Evolutionary conservation across 768 basidiomycete species (phyloP).

Genomic region (Neoboletus brunneissimus): DNA sequence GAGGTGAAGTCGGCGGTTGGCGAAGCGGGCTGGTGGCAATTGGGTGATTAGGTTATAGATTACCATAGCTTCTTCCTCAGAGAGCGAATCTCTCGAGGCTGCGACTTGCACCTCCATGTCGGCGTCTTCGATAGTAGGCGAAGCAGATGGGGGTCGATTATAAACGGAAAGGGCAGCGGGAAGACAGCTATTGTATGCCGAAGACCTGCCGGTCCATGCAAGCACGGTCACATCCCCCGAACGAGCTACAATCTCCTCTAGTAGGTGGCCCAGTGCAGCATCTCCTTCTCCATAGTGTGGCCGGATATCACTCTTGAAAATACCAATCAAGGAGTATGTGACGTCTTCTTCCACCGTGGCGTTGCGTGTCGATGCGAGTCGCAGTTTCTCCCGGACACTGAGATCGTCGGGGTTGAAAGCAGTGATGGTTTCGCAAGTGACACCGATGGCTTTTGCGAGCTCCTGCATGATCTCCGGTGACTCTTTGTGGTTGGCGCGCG

Average conservation of each 20-base stretch:
- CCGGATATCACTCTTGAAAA: slow-evolving; percentile 8
- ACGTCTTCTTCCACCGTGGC: slow-evolving; percentile 6
- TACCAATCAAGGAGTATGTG: slow-evolving; percentile 11
- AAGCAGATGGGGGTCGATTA: not conserved
- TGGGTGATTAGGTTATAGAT: not conserved
- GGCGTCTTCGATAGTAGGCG: not conserved
- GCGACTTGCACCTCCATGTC: not conserved
- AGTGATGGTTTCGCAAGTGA: not conserved
- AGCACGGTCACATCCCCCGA: not conserved
- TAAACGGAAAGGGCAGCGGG: not conserved
- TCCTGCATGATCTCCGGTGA: not conserved
- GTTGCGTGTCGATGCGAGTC: slow-evolving; percentile 6
- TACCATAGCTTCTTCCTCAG: not conserved
- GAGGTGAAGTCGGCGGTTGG: slow-evolving; percentile 1
- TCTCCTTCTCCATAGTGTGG: slow-evolving; percentile 5
- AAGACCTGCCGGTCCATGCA: slow-evolving; percentile 5
- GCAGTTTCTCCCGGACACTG: slow-evolving; percentile 1
- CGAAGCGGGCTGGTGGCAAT: slow-evolving; percentile 1
- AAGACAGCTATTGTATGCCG: slow-evolving; percentile 11
- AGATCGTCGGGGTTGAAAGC: not conserved
- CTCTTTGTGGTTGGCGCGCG: not conserved
- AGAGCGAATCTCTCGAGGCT: not conserved
- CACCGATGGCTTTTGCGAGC: not conserved
- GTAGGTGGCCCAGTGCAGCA: slow-evolving; percentile 2
- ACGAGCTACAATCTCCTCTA: slow-evolving; percentile 6